phyloP scores from a whole-genome alignment of 2,329 filamentous ascomycete genomes.

The Drechslera avenae region DNA sequence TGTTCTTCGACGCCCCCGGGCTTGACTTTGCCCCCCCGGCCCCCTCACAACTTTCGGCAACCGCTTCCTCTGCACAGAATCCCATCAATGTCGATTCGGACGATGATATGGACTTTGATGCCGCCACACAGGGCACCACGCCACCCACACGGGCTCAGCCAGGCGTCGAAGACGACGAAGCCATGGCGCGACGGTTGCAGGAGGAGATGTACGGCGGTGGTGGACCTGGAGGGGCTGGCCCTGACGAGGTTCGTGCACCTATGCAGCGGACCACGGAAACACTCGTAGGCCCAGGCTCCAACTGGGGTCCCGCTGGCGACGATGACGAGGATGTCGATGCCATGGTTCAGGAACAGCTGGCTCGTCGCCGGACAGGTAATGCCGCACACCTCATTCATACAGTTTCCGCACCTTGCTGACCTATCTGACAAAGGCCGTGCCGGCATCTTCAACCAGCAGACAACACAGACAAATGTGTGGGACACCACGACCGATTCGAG shows the following conservation, averaged over 20 bases:
- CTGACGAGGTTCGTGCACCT: constrained; percentile 78
- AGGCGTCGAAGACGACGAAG: constrained; percentile 82
- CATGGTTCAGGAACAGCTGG: constrained; percentile 69
- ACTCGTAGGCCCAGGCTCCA: constrained; percentile 73
- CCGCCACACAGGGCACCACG: constrained; percentile 38
- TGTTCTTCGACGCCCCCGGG: constrained; percentile 89
- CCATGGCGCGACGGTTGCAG: constrained; percentile 88
- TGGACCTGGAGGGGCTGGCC: constrained; percentile 47
- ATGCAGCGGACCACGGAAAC: constrained; percentile 92
- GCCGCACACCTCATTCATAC: constrained; percentile 14
- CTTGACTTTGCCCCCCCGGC: constrained; percentile 57
- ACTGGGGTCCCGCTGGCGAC: constrained; percentile 53
- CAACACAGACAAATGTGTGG: constrained; percentile 61
- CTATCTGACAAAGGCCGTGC: constrained; percentile 44
- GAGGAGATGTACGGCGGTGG: constrained; percentile 79
- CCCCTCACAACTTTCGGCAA: constrained; percentile 43
- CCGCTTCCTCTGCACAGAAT: constrained; percentile 54
- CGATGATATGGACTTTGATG: constrained; percentile 64
- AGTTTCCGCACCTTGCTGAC: constrained; percentile 35
- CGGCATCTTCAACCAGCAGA: constrained; percentile 74
- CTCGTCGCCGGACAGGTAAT: constrained; percentile 51
- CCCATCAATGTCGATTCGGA: constrained; percentile 78
- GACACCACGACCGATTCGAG: constrained; percentile 56
- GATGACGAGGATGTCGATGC: constrained; percentile 64
- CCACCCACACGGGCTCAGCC: constrained; percentile 27